Evolutionary conservation across 148 eudicot genomes (phyloP).

Genomic region (Arbutus unedo): DNA sequence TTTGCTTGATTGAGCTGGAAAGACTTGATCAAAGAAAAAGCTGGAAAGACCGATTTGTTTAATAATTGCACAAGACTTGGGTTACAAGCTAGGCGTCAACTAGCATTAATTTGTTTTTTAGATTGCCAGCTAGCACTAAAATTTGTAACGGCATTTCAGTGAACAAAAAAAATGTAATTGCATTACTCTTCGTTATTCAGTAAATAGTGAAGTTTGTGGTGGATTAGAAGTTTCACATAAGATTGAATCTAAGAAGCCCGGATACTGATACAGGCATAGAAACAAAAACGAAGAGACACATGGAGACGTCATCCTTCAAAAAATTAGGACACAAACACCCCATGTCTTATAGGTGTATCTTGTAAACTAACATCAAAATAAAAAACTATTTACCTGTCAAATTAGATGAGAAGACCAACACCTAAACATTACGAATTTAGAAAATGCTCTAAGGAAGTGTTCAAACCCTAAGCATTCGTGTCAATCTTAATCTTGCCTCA

Average conservation of each 20-base stretch:
- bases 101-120: too few relatives aligned
- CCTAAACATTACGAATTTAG: too few relatives aligned
- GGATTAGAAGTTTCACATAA: background rate
- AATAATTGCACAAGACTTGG: background rate
- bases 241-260: background rate
- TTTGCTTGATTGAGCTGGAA: background rate
- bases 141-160: too few relatives aligned
- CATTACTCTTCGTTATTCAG: background rate
- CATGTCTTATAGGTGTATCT: background rate
- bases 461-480: too few relatives aligned
- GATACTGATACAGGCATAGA: too few relatives aligned
- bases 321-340: too few relatives aligned
- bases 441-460: too few relatives aligned
- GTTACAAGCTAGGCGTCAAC: background rate
- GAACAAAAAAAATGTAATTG: background rate
- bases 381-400: background rate
- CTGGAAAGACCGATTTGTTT: background rate
- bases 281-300: too few relatives aligned
- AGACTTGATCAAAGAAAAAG: background rate
- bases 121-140: too few relatives aligned
- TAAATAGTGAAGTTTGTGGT: background rate
- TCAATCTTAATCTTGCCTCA: too few relatives aligned
- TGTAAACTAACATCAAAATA: background rate
- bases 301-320: too few relatives aligned
- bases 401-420: background rate